Percentiles rank a stretch among this genome's conserved stretches.
phyloP scores from a whole-genome alignment of 108 stramenopile genomes.

The Epithemia pelagica region DNA sequence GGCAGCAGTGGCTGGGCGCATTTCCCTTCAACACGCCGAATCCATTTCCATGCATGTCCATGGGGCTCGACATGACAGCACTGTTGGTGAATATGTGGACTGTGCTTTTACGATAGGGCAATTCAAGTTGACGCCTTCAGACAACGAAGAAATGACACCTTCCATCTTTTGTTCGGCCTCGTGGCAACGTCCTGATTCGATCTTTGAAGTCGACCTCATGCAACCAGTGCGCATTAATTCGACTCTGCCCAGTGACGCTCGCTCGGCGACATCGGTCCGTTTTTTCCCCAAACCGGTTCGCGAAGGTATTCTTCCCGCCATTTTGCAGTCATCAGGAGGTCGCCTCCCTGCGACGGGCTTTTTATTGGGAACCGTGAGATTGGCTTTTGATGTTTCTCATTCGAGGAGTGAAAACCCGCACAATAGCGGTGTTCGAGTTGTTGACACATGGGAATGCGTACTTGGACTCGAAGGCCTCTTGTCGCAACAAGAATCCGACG shows the following conservation, averaged over 20 bases:
- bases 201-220: slow-evolving; percentile 52
- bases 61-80: slow-evolving; percentile 33
- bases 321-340: slow-evolving; percentile 31
- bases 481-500: background rate
- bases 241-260: background rate
- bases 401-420: background rate
- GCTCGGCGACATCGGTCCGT: slow-evolving; percentile 4
- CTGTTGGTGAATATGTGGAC: slow-evolving; percentile 14
- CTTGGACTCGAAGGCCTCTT: slow-evolving; percentile 1
- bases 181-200: slow-evolving; percentile 61
- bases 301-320: slow-evolving; percentile 33
- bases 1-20: slow-evolving; percentile 32
- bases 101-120: slow-evolving; percentile 18
- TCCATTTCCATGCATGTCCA: slow-evolving; percentile 31
- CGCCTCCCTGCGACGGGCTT: slow-evolving; percentile 35
- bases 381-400: background rate
- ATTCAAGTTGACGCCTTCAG: slow-evolving; percentile 4
- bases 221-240: background rate
- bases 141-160: background rate
- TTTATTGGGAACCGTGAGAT: slow-evolving; percentile 25
- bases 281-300: slow-evolving; percentile 39
- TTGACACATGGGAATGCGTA: slow-evolving; percentile 4
- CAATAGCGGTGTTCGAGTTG: background rate
- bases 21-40: slow-evolving; percentile 48
- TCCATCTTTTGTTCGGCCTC: slow-evolving; percentile 12